Evolutionary conservation across 108 stramenopile species (phyloP), one percentile per base, ranked within the genome.

Genomic region (Cylindrotheca fusiformis): DNA sequence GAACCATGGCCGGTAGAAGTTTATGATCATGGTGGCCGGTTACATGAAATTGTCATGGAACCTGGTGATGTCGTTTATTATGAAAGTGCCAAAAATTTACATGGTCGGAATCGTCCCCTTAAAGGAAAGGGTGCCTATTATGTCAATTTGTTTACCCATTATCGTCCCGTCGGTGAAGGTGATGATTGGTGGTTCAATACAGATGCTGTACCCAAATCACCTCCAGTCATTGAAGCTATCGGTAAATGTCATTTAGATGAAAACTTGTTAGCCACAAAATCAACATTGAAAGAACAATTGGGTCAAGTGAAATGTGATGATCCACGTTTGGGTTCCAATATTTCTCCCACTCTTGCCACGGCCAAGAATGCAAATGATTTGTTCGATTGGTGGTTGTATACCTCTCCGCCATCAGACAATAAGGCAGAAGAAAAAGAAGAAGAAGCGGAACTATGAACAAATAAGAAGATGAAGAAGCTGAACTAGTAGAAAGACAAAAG

Each of bases 101-200:
- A 96, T 52, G 92, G 87, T 6, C 73, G 96, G 17, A 88, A 85
- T 52, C 62, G 77, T 20, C 86, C 92, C 0, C 72, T 95, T 17
- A 75, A 70, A 4, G 78, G 71, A 4, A 22, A 30, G 14, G 53
- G 63, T 20, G 53, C 60, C 1, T 75, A 66, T 24, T 97, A 88
- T 65, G 75, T 83, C 32, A 96, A 93, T 64, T 41, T 97, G 1
- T 97, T 97, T 69, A 90, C 93, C 12, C 96, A 97, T 59, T 97
- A 94, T 67, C 83, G 91, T 0, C 95, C 95, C 4, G 68, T 69
- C 28, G 80, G 57, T 17, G 82, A 89, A 63, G 55, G 32, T 2
- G 76, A 82, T 44, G 36, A 52, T 24, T 56, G 18, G n/a, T 28
- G 27, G 12, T 28, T 75, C 5, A 89, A 85, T 62, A 71, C 80